Percentiles rank a stretch among this genome's conserved stretches.
Conservation (phyloP, 495 filamentous ascomycete genomes). For the Daldinia decipiens region DNA sequence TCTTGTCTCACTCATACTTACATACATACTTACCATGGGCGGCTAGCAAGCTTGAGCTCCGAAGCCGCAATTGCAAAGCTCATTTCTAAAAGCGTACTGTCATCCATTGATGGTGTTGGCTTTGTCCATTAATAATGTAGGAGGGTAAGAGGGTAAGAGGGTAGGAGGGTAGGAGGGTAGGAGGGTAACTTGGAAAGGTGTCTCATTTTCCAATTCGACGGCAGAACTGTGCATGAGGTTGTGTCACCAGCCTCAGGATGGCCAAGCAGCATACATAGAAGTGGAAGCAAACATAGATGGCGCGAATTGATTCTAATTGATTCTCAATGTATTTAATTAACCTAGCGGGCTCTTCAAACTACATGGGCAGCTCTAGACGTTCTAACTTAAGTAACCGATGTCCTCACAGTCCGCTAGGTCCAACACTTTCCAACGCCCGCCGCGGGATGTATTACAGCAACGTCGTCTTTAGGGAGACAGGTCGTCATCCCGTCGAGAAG, state of each 20-base stretch:
- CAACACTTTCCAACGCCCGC: not conserved
- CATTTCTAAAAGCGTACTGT: constrained; percentile 42
- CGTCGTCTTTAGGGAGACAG: constrained; percentile 3
- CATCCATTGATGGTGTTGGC: constrained; percentile 35
- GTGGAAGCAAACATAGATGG: constrained; percentile 13
- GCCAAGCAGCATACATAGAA: constrained; percentile 6
- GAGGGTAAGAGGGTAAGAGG: too few relatives aligned
- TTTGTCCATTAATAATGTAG: constrained; percentile 39
- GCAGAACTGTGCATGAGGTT: constrained; percentile 41
- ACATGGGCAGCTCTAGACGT: constrained; percentile 31
- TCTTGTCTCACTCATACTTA: constrained; percentile 1
- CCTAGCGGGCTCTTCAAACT: constrained; percentile 29
- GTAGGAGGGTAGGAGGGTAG: too few relatives aligned
- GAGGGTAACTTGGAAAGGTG: constrained; percentile 19
- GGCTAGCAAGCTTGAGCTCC: constrained; percentile 27
- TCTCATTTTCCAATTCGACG: constrained; percentile 39
- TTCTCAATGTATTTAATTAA: constrained; percentile 27
- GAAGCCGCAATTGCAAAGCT: constrained; percentile 41
- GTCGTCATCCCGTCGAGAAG: constrained; percentile 19
- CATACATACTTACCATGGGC: too few relatives aligned
- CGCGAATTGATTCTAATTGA: constrained; percentile 26
- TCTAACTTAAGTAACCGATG: constrained; percentile 16
- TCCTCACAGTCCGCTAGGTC: not conserved
- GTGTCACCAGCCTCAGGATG: constrained; percentile 42
- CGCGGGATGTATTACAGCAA: constrained; percentile 11